phyloP scores from a whole-genome alignment of 2,329 filamentous ascomycete genomes.

The Curvularia sp. region DNA sequence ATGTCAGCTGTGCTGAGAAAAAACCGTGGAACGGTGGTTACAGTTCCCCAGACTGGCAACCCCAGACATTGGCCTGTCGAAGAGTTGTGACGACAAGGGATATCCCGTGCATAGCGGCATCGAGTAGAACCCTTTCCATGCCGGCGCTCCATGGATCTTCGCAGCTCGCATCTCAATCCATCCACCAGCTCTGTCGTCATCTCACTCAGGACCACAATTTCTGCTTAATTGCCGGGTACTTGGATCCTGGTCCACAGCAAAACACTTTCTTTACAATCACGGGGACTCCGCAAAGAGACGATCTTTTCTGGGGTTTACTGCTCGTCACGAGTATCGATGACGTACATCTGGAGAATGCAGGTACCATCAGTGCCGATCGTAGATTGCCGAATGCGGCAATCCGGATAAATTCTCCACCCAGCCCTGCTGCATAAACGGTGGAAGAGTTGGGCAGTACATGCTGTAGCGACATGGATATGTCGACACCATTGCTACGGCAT shows the following conservation, averaged over 20 bases:
- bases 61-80: constrained; percentile 8
- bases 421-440: constrained; percentile 9
- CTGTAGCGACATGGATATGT: neutral
- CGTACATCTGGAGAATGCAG: constrained; percentile 20
- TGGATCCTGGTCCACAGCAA: constrained; percentile 4
- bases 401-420: constrained; percentile 6
- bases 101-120: neutral
- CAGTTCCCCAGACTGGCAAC: constrained; percentile 17
- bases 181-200: neutral
- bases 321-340: constrained; percentile 9
- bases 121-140: constrained; percentile 3
- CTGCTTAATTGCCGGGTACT: neutral
- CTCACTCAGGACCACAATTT: constrained; percentile 3
- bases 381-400: constrained; percentile 13
- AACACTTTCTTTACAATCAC: constrained; percentile 1
- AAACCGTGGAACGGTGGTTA: constrained; percentile 11
- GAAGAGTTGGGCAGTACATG: constrained; percentile 5
- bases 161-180: constrained; percentile 1
- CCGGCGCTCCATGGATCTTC: constrained; percentile 14
- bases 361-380: constrained; percentile 18
- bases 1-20: constrained; percentile 14
- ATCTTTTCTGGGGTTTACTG: constrained; percentile 10
- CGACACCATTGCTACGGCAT: neutral
- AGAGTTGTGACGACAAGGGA: neutral
- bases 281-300: constrained; percentile 9